Percentiles rank a stretch among this genome's conserved stretches.
Evolutionary conservation across 2,329 filamentous ascomycete species (phyloP).

Genomic region (Neofusicoccum sp.): DNA sequence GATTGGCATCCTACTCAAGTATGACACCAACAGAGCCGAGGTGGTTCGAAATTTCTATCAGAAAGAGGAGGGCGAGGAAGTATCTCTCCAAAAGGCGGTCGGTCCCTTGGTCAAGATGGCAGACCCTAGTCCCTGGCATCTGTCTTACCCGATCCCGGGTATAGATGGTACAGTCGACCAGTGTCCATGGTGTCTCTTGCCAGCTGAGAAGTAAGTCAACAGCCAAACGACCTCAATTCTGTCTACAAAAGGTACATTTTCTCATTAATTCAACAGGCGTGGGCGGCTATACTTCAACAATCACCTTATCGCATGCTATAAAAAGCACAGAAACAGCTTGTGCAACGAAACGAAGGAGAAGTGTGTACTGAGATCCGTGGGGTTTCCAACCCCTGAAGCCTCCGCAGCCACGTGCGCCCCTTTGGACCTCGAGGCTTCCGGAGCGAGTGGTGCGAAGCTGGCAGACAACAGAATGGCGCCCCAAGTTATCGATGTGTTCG

Average conservation of each 20-base stretch:
- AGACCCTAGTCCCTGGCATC: background rate
- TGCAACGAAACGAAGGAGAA: background rate
- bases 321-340: background rate
- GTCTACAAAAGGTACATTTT: background rate
- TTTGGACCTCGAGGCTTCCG: background rate
- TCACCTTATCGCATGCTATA: background rate
- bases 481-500: background rate
- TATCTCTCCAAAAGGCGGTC: background rate
- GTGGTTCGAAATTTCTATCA: background rate
- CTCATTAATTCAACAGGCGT: background rate
- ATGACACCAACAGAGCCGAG: background rate
- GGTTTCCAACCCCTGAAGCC: no score
- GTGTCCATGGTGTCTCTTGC: background rate
- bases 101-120: background rate
- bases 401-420: no score
- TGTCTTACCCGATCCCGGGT: background rate
- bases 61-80: background rate
- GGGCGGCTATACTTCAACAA: background rate
- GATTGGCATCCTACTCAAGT: background rate
- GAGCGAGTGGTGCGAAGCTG: background rate
- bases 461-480: background rate
- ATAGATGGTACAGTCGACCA: background rate
- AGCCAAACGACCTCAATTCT: background rate
- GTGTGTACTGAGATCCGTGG: no score
- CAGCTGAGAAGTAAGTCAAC: background rate